Conservation (phyloP, 352 stramenopile genomes). For the Phytophthora ohioensis region DNA sequence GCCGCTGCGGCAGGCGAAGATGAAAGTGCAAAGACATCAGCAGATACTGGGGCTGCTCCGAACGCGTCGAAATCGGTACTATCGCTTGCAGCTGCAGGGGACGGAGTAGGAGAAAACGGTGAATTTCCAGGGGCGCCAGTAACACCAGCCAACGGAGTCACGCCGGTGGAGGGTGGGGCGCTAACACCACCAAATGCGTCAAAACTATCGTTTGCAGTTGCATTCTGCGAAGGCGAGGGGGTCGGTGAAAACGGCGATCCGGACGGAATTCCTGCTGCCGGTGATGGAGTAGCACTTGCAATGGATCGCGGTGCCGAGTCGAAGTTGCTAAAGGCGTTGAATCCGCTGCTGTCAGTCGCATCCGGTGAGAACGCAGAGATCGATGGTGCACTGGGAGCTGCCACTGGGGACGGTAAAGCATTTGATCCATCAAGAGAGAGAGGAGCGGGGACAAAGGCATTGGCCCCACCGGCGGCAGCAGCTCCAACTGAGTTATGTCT, state of each 20-base stretch:
- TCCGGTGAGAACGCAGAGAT: slow-evolving; percentile 37
- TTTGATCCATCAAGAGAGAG: slow-evolving; percentile 32
- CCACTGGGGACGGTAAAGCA: slow-evolving; percentile 18
- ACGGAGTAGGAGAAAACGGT: slow-evolving; percentile 18
- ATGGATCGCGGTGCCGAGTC: slow-evolving; percentile 41
- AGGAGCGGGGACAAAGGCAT: slow-evolving; percentile 23
- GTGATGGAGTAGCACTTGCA: slow-evolving; percentile 26
- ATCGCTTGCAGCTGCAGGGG: slow-evolving; percentile 23
- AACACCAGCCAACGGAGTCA: slow-evolving; percentile 14
- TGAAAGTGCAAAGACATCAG: not conserved
- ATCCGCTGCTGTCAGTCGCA: slow-evolving; percentile 43
- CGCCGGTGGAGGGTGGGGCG: slow-evolving; percentile 7
- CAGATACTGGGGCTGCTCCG: slow-evolving; percentile 3
- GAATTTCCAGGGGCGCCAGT: slow-evolving; percentile 9
- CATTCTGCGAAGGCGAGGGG: slow-evolving; percentile 27
- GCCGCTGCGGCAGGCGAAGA: slow-evolving; percentile 9
- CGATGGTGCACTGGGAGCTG: slow-evolving; percentile 26
- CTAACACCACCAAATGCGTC: slow-evolving; percentile 34
- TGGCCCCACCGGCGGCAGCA: slow-evolving; percentile 11
- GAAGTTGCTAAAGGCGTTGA: slow-evolving; percentile 49
- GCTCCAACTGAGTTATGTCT: slow-evolving; percentile 14
- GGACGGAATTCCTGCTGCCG: slow-evolving; percentile 21
- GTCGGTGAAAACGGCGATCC: slow-evolving; percentile 33
- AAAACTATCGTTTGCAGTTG: slow-evolving; percentile 22
- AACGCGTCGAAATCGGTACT: slow-evolving; percentile 29